Conservation (phyloP, 2,329 filamentous ascomycete species). For the Venturia asperata region DNA sequence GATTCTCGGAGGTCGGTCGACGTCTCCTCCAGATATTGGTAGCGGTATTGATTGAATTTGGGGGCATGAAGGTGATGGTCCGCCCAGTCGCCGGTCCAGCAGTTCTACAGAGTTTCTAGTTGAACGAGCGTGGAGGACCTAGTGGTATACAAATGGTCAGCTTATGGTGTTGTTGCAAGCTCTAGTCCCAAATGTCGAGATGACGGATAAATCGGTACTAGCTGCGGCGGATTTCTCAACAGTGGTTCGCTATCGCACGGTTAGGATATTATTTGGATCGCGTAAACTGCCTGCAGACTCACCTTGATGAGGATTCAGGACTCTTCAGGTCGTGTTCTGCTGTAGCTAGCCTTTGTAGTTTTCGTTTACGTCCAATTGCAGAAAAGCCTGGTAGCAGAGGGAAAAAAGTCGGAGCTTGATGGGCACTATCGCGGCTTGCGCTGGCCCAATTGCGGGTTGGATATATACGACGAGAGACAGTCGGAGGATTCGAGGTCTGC, state of each 20-base stretch:
- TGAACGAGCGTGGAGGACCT: not conserved
- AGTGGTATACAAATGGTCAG: not conserved
- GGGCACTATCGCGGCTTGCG: not conserved
- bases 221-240: not conserved
- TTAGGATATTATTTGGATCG: not conserved
- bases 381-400: not conserved
- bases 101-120: not conserved
- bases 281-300: not conserved
- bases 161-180: constrained; percentile 1
- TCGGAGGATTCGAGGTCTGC: not conserved
- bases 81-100: constrained; percentile 32
- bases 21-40: not conserved
- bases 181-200: not conserved
- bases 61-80: constrained; percentile 23
- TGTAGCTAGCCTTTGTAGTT: not conserved
- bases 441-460: not conserved
- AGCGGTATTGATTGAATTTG: not conserved
- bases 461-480: not conserved
- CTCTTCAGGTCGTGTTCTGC: not conserved
- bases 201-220: not conserved
- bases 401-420: not conserved
- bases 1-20: not conserved
- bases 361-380: not conserved
- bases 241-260: not conserved
- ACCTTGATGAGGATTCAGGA: not conserved